Base-by-base conservation (phyloP, 257 asterid species). In the Scutellaria minor region DNA sequence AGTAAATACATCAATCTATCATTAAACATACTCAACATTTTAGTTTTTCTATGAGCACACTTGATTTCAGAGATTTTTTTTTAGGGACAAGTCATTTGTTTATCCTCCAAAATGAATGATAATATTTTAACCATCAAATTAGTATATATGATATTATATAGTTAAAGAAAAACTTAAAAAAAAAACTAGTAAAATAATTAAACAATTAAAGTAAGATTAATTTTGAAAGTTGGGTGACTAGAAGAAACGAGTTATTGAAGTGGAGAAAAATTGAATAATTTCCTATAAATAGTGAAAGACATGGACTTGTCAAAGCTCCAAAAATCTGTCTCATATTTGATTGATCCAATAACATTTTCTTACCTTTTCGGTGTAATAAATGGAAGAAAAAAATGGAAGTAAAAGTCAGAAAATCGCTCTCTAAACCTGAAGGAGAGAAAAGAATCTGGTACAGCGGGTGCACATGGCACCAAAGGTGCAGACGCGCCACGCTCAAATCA, bases 401-500 rank as follows among this genome's bases (percentile, higher is more conserved):
- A 63, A 40, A 52, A 50, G 3, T 22, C 9, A 12, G 58, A 57
- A 65, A 5, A 53, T 5, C 4, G 14, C 42, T 22, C 15, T 14
- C 22, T 5, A 12, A 3, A 63, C 1, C 27, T 24, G 27, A 24
- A 24, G 27, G 39, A 14, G 72, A 2, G 70, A 44, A 37, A 56
- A 18, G 79, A 60, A 78, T 82, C 84, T 53, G 84, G 57, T 83
- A 53, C 50, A 11, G 22, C 57, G 70, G 75, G 42, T 15, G 85
- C 81, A 57, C 84, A 78, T 72, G 82, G 58, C 6, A 75, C 27
- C 42, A 54, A 61, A 59, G 69, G 71, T 65, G 81, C 5, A 65
- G 83, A 62, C 74, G 84, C 78, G 65, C 81, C 79, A 72, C 81
- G 67, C 79, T 65, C 75, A 37, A 74, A 75, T 64, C 7, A 80